Evolutionary conservation across 2,329 filamentous ascomycete species (phyloP).

Genomic region (Ophiostoma ulmi): DNA sequence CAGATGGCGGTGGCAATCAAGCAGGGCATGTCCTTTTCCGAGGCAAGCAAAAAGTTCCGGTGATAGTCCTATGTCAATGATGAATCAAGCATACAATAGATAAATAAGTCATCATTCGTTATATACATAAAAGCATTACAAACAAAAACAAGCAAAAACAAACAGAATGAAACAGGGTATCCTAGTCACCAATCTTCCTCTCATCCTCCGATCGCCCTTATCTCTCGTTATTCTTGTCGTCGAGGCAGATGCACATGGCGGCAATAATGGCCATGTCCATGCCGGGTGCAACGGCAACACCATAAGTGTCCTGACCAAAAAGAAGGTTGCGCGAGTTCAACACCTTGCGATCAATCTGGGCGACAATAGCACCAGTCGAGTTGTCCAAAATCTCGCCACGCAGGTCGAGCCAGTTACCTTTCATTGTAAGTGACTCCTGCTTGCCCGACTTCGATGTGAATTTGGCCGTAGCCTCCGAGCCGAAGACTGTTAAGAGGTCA

Average conservation of each 20-base stretch:
- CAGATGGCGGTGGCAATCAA: conserved; percentile 40
- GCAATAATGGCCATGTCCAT: conserved; percentile 62
- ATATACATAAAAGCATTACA: neutral
- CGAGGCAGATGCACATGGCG: conserved; percentile 62
- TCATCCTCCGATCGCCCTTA: neutral
- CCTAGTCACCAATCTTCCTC: neutral
- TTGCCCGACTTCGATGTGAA: conserved; percentile 49
- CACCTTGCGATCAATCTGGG: conserved; percentile 42
- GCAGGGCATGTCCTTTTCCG: conserved; percentile 41
- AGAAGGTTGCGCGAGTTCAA: conserved; percentile 54
- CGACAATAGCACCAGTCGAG: conserved; percentile 37
- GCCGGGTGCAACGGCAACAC: conserved; percentile 56
- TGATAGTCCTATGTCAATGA: neutral
- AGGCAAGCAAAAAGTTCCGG: conserved; percentile 41
- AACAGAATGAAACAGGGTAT: neutral
- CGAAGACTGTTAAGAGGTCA: conserved; percentile 41
- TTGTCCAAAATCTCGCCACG: conserved; percentile 54
- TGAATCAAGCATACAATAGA: neutral
- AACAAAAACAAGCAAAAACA: neutral
- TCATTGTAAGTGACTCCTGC: conserved; percentile 49
- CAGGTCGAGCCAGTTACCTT: conserved; percentile 57
- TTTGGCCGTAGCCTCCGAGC: conserved; percentile 51
- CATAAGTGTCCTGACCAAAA: conserved; percentile 60
- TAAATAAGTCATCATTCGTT: neutral
- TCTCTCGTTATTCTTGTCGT: conserved; percentile 57